Conservation (phyloP, 176 grass and related monocot species). For the Triticum monococcum region DNA sequence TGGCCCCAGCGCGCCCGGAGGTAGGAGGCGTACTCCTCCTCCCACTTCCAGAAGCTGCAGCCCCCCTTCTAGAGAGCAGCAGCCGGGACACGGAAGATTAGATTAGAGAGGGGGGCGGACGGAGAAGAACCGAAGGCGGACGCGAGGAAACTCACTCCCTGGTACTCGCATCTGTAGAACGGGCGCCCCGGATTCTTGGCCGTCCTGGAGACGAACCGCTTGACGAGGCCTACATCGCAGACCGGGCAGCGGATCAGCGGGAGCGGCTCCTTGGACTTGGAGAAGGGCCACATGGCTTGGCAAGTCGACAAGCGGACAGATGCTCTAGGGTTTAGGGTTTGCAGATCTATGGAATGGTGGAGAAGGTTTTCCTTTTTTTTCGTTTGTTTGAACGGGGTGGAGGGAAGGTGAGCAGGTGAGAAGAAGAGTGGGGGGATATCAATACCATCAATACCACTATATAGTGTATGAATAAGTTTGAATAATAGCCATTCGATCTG, state of each 20-base stretch:
- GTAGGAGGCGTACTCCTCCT: background rate
- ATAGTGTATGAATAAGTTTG: too few relatives aligned
- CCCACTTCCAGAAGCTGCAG: background rate
- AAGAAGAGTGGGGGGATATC: background rate
- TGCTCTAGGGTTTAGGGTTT: background rate
- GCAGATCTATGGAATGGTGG: background rate
- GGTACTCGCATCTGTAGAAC: background rate
- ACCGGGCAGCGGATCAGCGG: background rate
- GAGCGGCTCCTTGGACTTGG: background rate
- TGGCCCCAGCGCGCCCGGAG: background rate
- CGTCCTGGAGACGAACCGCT: conserved; percentile 13
- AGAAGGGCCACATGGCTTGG: background rate
- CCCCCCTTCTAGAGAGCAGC: background rate
- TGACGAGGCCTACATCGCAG: background rate
- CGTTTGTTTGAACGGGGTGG: too few relatives aligned
- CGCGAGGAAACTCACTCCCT: background rate
- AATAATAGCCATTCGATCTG: too few relatives aligned
- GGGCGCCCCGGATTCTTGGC: background rate
- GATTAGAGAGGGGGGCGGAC: background rate
- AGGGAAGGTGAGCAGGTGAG: background rate
- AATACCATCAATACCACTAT: too few relatives aligned
- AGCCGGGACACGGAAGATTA: background rate
- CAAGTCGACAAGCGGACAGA: background rate
- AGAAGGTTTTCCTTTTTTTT: too few relatives aligned
- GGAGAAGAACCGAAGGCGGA: background rate